Evolutionary conservation across 345 rosid species (phyloP).

Genomic region (Erysimum cheiranthoides): DNA sequence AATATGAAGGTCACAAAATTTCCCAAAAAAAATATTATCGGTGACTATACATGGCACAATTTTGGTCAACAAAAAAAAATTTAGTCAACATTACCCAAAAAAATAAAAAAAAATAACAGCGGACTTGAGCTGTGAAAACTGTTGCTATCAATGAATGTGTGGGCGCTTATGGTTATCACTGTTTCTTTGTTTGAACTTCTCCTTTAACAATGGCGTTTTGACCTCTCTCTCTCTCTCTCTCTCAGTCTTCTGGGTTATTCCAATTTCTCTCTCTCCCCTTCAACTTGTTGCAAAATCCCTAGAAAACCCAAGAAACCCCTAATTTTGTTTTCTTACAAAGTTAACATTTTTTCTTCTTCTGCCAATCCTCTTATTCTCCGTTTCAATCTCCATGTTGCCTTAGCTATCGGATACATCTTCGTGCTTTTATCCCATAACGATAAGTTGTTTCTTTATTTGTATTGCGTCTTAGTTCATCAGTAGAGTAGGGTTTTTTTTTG

Average conservation of each 20-base stretch:
- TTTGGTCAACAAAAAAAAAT: not conserved
- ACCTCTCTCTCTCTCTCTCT: conserved; percentile 37
- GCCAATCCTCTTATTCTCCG: conserved; percentile 36
- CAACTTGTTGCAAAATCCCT: conserved; percentile 47
- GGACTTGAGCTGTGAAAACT: conserved; percentile 66
- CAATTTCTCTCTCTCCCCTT: conserved; percentile 52
- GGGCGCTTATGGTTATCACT: conserved; percentile 42
- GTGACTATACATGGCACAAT: not conserved
- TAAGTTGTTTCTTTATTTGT: conserved; percentile 45
- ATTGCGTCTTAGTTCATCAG: conserved; percentile 53
- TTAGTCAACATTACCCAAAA: conserved; percentile 7
- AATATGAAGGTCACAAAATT: not conserved
- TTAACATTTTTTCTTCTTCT: conserved; percentile 42
- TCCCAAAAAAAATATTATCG: not conserved
- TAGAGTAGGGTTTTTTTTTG: conserved; percentile 17
- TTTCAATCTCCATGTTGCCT: conserved; percentile 48
- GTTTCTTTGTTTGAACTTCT: conserved; percentile 49
- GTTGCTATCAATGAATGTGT: conserved; percentile 55
- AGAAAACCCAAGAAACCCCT: conserved; percentile 46
- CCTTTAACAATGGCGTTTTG: conserved; percentile 51
- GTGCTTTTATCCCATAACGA: conserved; percentile 48
- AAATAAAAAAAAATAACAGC: conserved; percentile 37
- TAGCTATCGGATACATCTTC: conserved; percentile 1
- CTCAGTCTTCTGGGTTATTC: conserved; percentile 41
- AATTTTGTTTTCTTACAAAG: conserved; percentile 38